phyloP scores from a whole-genome alignment of 2,329 filamentous ascomycete genomes.

The Metarhizium rileyi region DNA sequence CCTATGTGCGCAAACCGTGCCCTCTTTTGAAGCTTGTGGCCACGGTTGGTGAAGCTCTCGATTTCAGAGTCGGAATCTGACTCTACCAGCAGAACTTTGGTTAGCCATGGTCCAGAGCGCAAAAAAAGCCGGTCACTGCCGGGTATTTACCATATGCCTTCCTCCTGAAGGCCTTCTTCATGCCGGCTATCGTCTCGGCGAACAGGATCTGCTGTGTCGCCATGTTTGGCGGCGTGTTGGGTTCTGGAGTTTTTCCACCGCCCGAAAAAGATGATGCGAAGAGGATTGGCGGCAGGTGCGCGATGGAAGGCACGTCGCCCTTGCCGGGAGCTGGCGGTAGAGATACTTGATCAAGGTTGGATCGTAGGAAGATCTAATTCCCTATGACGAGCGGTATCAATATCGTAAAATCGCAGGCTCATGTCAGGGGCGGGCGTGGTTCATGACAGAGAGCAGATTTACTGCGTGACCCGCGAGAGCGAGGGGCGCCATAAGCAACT shows the following conservation, averaged over 20 bases:
- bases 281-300: not conserved
- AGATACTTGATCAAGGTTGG: not conserved
- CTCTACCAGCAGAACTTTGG: slow-evolving; percentile 37
- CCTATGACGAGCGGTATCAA: not conserved
- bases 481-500: slow-evolving; percentile 1
- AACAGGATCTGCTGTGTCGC: slow-evolving; percentile 50
- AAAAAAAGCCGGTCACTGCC: slow-evolving; percentile 3
- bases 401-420: not conserved
- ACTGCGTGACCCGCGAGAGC: slow-evolving; percentile 1
- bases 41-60: slow-evolving; percentile 60
- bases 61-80: slow-evolving; percentile 70
- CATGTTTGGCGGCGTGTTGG: slow-evolving; percentile 19
- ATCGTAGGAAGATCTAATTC: not conserved
- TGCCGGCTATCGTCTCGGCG: slow-evolving; percentile 55
- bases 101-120: slow-evolving; percentile 10
- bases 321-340: not conserved
- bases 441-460: not conserved
- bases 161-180: slow-evolving; percentile 58
- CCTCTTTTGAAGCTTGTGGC: slow-evolving; percentile 69
- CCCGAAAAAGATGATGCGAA: not conserved
- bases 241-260: not conserved
- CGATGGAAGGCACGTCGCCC: not conserved
- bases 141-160: slow-evolving; percentile 45
- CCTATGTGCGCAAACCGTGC: slow-evolving; percentile 63
- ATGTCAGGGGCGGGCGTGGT: not conserved